A percentile compares a stretch with the other conserved stretches of the same genome.
Conservation (phyloP, 805 yeast species). For the Blastobotrys muscicola region DNA sequence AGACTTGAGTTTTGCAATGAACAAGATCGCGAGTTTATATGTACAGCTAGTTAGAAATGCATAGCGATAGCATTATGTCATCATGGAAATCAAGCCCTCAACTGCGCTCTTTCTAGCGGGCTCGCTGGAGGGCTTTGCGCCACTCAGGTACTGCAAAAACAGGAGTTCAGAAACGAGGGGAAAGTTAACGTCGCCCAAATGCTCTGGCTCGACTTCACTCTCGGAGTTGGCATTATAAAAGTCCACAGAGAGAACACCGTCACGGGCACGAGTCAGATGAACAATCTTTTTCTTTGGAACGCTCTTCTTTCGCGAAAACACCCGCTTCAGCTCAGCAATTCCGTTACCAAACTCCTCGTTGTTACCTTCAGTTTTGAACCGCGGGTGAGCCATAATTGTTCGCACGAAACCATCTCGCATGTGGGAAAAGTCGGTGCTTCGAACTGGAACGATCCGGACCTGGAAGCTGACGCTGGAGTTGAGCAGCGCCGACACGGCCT, state of each 20-base stretch:
- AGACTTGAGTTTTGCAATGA: too few species aligned
- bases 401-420: conserved; percentile 82
- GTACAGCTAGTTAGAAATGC: neutral
- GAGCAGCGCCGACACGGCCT: conserved; percentile 47
- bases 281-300: conserved; percentile 69
- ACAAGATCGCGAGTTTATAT: too few species aligned
- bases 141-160: conserved; percentile 68
- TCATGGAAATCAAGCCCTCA: conserved; percentile 24
- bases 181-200: conserved; percentile 51
- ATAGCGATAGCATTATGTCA: neutral
- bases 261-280: conserved; percentile 41
- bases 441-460: conserved; percentile 72
- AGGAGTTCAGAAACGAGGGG: conserved; percentile 59
- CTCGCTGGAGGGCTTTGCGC: conserved; percentile 54
- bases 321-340: conserved; percentile 51
- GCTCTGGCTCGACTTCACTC: conserved; percentile 12
- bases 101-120: conserved; percentile 39
- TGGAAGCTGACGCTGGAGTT: conserved; percentile 52
- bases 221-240: conserved; percentile 35
- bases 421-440: conserved; percentile 88
- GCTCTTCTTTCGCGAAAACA: conserved; percentile 56
- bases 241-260: conserved; percentile 39
- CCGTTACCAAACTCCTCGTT: conserved; percentile 48
- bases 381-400: conserved; percentile 60
- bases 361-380: conserved; percentile 37